These are phyloP conservation scores for Ustilago nuda DNA, from an alignment of 1,284 basidiomycete genomes.

Conservation along the genomic window DNA sequence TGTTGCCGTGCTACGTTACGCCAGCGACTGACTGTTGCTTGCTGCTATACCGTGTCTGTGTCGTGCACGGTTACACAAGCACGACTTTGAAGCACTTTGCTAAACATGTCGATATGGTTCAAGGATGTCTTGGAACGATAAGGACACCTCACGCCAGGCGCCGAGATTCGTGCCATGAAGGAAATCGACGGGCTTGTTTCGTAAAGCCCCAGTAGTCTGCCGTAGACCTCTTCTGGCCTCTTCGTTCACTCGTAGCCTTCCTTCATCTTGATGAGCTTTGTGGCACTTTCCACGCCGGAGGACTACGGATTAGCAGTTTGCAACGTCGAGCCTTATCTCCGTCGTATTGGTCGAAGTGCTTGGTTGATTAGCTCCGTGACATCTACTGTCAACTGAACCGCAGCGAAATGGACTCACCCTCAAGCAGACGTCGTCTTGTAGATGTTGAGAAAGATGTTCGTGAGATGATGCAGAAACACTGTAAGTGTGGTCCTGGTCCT, in stretches of 20 bases:
- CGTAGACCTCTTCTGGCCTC: background rate
- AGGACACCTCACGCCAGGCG: too few species aligned
- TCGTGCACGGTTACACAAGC: background rate
- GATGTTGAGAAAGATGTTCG: too few species aligned
- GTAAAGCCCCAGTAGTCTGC: too few species aligned
- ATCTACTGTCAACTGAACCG: background rate
- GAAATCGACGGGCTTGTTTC: background rate
- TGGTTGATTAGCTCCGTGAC: background rate
- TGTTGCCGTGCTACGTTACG: background rate
- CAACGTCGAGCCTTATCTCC: too few species aligned
- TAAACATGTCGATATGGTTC: too few species aligned
- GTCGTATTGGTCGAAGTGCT: too few species aligned
- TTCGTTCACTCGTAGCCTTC: background rate
- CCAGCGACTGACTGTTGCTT: background rate
- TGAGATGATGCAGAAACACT: too few species aligned
- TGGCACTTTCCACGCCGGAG: background rate
- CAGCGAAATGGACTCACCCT: background rate
- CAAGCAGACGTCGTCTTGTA: background rate
- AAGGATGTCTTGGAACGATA: too few species aligned
- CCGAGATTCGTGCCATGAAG: background rate
- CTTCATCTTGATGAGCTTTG: background rate
- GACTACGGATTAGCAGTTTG: too few species aligned
- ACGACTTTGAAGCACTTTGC: background rate
- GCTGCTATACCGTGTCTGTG: background rate
- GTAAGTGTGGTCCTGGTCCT: too few species aligned